Conservation (phyloP, 768 basidiomycete genomes). For the Hemileccinum rubropunctum region DNA sequence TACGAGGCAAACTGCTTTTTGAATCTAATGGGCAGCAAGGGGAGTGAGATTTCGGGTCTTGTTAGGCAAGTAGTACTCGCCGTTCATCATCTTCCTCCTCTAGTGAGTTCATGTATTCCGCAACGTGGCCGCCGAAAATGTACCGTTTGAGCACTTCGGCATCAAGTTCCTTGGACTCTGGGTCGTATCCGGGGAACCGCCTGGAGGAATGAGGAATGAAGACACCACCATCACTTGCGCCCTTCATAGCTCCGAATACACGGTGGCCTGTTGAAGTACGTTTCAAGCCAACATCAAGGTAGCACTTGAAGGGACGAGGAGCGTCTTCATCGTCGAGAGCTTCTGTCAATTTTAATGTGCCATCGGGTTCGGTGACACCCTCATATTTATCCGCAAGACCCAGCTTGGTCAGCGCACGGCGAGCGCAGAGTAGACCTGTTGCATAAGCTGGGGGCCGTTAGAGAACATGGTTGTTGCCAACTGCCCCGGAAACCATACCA, state of each 20-base stretch:
- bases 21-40: conserved; percentile 53
- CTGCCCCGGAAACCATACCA: conserved; percentile 44
- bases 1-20: conserved; percentile 97
- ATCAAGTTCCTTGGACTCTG: conserved; percentile 89
- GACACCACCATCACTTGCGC: conserved; percentile 96
- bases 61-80: conserved; percentile 35
- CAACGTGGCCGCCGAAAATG: conserved; percentile 95
- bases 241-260: conserved; percentile 98
- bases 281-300: conserved; percentile 97
- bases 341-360: conserved; percentile 81
- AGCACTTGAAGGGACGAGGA: conserved; percentile 98
- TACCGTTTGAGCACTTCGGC: conserved; percentile 96
- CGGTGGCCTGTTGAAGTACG: conserved; percentile 97
- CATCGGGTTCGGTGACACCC: conserved; percentile 90
- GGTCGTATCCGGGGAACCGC: conserved; percentile 97
- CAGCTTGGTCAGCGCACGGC: conserved; percentile 92
- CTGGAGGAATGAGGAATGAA: conserved; percentile 97
- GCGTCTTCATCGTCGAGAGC: conserved; percentile 87
- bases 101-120: conserved; percentile 98
- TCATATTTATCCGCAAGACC: conserved; percentile 98
- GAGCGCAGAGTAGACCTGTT: conserved; percentile 91
- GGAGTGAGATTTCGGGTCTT: conserved; percentile 2
- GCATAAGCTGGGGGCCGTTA: conserved; percentile 70
- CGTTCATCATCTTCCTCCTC: conserved; percentile 99
- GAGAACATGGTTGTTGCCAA: not conserved